phyloP scores from a whole-genome alignment of 2,329 filamentous ascomycete species.

The Domatiomyces catenatus region DNA sequence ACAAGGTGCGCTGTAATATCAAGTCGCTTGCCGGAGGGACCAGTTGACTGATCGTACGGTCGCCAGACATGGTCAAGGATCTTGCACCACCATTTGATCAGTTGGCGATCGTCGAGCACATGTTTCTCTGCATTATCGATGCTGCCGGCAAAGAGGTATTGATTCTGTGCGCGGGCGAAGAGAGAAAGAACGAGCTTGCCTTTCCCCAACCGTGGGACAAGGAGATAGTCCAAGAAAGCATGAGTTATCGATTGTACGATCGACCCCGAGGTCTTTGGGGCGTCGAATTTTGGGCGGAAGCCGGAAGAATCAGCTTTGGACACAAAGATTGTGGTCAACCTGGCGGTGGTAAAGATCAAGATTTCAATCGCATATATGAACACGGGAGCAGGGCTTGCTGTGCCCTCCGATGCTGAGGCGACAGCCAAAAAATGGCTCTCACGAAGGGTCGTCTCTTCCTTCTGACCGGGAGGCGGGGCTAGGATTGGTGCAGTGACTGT shows the following conservation, averaged over 20 bases:
- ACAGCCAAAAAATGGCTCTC: constrained; percentile 66
- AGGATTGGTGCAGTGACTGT: constrained; percentile 61
- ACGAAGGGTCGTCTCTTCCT: constrained; percentile 64
- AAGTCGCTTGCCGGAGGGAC: constrained; percentile 17
- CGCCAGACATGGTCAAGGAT: constrained; percentile 62
- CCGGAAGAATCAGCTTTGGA: constrained; percentile 96
- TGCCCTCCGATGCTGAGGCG: constrained; percentile 23
- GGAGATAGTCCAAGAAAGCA: constrained; percentile 60
- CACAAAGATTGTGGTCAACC: constrained; percentile 76
- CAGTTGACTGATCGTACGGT: constrained; percentile 8
- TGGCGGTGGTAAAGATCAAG: constrained; percentile 67
- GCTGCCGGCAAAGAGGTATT: constrained; percentile 90
- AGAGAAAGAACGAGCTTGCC: constrained; percentile 63
- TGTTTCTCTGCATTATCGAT: constrained; percentile 75
- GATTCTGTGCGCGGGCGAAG: constrained; percentile 79
- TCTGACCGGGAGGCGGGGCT: constrained; percentile 56
- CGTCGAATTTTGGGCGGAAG: constrained; percentile 53
- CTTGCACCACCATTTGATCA: constrained; percentile 93
- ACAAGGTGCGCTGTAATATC: constrained; percentile 62
- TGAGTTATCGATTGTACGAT: constrained; percentile 54
- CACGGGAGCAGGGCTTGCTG: constrained; percentile 32
- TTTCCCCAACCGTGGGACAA: constrained; percentile 35
- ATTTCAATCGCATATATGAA: constrained; percentile 75
- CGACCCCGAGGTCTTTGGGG: constrained; percentile 49
- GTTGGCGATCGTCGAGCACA: constrained; percentile 72